Evolutionary conservation across 768 basidiomycete species (phyloP).

Genomic region (Leccinum subtestaceum): DNA sequence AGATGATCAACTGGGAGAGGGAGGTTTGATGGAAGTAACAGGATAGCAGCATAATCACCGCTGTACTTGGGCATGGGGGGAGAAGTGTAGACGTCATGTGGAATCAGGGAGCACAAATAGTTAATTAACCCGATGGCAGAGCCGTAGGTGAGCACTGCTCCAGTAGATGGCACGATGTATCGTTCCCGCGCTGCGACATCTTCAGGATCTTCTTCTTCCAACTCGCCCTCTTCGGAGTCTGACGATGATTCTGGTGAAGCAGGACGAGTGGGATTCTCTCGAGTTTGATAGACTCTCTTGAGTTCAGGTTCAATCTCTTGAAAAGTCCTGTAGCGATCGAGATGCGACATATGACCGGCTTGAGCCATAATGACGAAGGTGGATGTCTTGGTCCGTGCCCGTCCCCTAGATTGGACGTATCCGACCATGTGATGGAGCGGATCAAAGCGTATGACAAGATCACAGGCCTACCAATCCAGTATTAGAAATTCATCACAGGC

Average conservation of each 20-base stretch:
- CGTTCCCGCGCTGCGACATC: slow-evolving; percentile 70
- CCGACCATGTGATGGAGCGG: slow-evolving; percentile 77
- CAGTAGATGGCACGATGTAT: slow-evolving; percentile 67
- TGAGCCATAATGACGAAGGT: slow-evolving; percentile 82
- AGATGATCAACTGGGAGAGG: slow-evolving; percentile 56
- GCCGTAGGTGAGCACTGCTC: slow-evolving; percentile 78
- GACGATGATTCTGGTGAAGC: slow-evolving; percentile 23
- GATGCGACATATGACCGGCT: slow-evolving; percentile 51
- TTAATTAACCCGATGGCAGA: slow-evolving; percentile 68
- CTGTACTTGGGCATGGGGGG: slow-evolving; percentile 56
- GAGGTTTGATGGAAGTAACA: slow-evolving; percentile 67
- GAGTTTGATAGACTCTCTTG: slow-evolving; percentile 57
- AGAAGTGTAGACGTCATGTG: slow-evolving; percentile 66
- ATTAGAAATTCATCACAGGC: not conserved
- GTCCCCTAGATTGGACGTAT: slow-evolving; percentile 86
- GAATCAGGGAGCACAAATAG: slow-evolving; percentile 76
- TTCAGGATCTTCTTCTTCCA: slow-evolving; percentile 46
- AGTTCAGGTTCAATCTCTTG: slow-evolving; percentile 62
- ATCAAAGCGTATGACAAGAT: slow-evolving; percentile 85
- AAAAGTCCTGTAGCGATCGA: slow-evolving; percentile 58
- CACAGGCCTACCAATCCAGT: slow-evolving; percentile 62
- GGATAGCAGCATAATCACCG: slow-evolving; percentile 53
- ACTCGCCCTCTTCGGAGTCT: slow-evolving; percentile 35
- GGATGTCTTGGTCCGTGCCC: slow-evolving; percentile 74
- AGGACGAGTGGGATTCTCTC: slow-evolving; percentile 36